phyloP scores from a whole-genome alignment of 2,329 filamentous ascomycete genomes.

The Penicillium sp. region DNA sequence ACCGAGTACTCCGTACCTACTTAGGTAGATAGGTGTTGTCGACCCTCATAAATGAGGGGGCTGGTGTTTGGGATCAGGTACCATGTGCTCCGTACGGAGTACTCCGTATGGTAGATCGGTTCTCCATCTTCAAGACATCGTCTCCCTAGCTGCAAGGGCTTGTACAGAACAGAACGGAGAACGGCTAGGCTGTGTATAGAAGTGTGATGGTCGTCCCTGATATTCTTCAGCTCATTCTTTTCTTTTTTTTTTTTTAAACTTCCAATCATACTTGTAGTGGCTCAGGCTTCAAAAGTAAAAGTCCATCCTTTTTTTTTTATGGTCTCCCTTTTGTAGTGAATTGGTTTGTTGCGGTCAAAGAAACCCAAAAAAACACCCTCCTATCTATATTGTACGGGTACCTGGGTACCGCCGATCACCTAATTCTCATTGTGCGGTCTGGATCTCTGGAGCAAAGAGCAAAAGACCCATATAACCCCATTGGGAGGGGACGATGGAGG shows the following conservation, averaged over 20 bases:
- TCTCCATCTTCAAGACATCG: conserved; percentile 2
- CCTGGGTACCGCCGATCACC: conserved; percentile 3
- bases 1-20: no score
- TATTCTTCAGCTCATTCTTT: neutral
- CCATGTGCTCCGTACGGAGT: neutral
- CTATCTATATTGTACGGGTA: neutral
- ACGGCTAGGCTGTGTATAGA: neutral
- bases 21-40: neutral
- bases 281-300: neutral
- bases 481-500: neutral
- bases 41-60: neutral
- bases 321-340: neutral
- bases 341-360: conserved; percentile 2
- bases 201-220: neutral
- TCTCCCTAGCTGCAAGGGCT: conserved; percentile 12
- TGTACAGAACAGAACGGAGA: neutral
- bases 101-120: conserved; percentile 5
- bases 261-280: neutral
- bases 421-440: conserved; percentile 13
- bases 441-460: neutral
- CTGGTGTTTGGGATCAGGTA: conserved; percentile 4
- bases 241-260: neutral
- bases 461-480: conserved; percentile 5
- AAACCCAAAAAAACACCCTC: neutral
- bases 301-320: neutral